Conservation (phyloP, 129 eudicot genomes). For the Saposhnikovia divaricata region DNA sequence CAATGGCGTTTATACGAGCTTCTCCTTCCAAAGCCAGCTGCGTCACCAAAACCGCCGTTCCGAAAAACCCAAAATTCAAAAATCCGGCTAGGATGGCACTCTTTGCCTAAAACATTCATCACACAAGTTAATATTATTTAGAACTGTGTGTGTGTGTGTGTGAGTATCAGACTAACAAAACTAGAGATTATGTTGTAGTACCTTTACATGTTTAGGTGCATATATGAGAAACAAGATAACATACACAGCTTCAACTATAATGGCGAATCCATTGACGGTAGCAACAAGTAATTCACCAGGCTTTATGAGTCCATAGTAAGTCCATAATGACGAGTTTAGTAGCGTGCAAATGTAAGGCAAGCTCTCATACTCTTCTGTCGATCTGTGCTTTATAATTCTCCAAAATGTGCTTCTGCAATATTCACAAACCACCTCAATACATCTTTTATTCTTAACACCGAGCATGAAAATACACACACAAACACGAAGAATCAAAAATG, state of each 20-base stretch:
- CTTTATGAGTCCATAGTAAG: slow-evolving; percentile 39
- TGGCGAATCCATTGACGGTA: slow-evolving; percentile 47
- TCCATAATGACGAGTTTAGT: slow-evolving; percentile 33
- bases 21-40: slow-evolving; percentile 15
- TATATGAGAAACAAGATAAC: slow-evolving; percentile 25
- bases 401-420: slow-evolving; percentile 33
- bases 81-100: slow-evolving; percentile 22
- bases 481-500: too few relatives aligned
- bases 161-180: neutral
- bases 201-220: slow-evolving; percentile 34
- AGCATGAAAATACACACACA: too few relatives aligned
- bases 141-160: neutral
- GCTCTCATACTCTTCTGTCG: slow-evolving; percentile 43
- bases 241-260: slow-evolving; percentile 18
- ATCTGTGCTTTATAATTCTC: slow-evolving; percentile 31
- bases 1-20: slow-evolving; percentile 19
- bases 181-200: neutral
- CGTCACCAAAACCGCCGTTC: slow-evolving; percentile 16
- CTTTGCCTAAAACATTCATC: slow-evolving; percentile 21
- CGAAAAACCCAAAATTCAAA: slow-evolving; percentile 26
- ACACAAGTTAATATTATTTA: neutral
- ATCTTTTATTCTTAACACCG: neutral
- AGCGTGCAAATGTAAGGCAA: slow-evolving; percentile 36
- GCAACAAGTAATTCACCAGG: slow-evolving; percentile 34
- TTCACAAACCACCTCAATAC: neutral